Percentiles rank a stretch among this genome's conserved stretches.
Evolutionary conservation across 2,329 filamentous ascomycete species (phyloP).

Genomic region (Biscogniauxia sp.): DNA sequence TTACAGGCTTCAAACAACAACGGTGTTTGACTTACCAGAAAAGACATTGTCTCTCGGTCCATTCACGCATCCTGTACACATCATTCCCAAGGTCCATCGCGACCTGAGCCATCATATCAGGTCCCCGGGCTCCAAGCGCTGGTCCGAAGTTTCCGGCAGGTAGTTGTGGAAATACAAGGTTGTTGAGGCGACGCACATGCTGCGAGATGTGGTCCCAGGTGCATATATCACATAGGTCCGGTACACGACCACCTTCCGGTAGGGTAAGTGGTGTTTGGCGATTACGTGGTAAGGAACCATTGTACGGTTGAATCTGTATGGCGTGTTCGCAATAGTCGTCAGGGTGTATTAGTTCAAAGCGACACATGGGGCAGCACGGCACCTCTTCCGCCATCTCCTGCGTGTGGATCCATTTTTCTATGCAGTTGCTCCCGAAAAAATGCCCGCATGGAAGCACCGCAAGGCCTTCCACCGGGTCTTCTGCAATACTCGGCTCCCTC

Average conservation of each 20-base stretch:
- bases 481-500: background rate
- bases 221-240: background rate
- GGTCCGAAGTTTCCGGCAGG: background rate
- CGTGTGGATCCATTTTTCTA: conserved; percentile 5
- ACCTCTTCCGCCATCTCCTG: fast-evolving
- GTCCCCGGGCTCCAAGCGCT: background rate
- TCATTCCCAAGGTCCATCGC: background rate
- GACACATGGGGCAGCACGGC: conserved; percentile 18
- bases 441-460: conserved; percentile 24
- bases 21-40: background rate
- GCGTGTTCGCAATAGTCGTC: conserved; percentile 10
- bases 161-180: background rate
- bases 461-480: conserved; percentile 4
- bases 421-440: conserved; percentile 14
- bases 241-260: conserved; percentile 14
- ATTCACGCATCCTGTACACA: background rate
- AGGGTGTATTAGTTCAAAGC: conserved; percentile 9
- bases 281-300: background rate
- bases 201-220: background rate
- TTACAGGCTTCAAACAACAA: background rate
- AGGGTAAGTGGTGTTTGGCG: conserved; percentile 13
- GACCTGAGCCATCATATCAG: background rate
- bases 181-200: background rate
- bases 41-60: background rate
- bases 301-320: conserved; percentile 5